Evolutionary conservation across 441 rosid species (phyloP), one percentile per base, ranked within the genome.

Genomic region (Daphne laureola): DNA sequence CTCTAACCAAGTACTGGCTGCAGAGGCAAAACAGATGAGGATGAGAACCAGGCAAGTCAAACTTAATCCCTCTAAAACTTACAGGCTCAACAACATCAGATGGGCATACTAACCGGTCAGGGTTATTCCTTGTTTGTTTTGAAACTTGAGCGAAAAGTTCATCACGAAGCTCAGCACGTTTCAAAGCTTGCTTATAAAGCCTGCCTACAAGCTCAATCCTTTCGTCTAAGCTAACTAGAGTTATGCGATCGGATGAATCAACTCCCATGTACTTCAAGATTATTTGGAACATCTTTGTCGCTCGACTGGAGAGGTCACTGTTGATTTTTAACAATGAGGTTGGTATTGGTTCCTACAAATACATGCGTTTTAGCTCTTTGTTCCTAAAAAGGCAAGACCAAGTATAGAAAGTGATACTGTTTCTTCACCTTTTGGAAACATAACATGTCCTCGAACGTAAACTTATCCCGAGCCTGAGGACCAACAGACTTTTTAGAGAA

Each of bases 141-240:
- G 95, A 93, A 70, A 93, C 82, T 73, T 93, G 99, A 23, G 85
- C 95, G 68, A 87, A 93, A 56, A 90, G 90, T 77, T 93, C 99
- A 67, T 93, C 99, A 57, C 97, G 83, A 51, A 93, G 97, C 72
- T 87, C 99, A 12, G 82, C 87, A 26, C 87, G 87, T 67, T 90
- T 93, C 77, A 93, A 50, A 12, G 97, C 80, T 43, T 93, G 90
- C 78, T 93, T 93, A 64, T 73, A 90, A 13, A 93, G 69, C 71
- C 81, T 93, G 8, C 81, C 97, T 59, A 79, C 87, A 53, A 93
- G 89, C 57, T 90, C 97, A 64, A 90, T 77, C 58, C 86, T 68
- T 65, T 93, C 99, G 62, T 90, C 95, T 55, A 90, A 71, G 66
- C 83, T 78, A 14, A 86, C 71, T 4, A 87, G 84, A 38, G 78